These are phyloP conservation scores for Trichophyton benhamiae DNA, from an alignment of 2,329 filamentous ascomycete genomes.

Conservation along the genomic window DNA sequence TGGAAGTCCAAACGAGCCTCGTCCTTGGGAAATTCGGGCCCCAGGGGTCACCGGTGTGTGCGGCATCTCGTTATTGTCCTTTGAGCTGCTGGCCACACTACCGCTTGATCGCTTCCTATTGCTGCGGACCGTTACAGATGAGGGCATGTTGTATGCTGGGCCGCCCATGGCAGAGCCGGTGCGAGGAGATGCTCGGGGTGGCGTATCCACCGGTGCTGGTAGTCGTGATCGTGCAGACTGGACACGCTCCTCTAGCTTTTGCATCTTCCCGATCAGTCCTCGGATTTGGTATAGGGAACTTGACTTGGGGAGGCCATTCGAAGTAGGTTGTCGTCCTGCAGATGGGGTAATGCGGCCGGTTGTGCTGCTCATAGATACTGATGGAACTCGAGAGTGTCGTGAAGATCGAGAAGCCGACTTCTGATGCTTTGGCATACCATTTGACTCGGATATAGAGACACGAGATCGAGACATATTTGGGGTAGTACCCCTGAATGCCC, in stretches of 20 bases:
- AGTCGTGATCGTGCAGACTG: slow-evolving; percentile 85
- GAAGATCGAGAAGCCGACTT: slow-evolving; percentile 32
- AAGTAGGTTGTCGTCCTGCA: slow-evolving; percentile 23
- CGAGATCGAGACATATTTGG: slow-evolving; percentile 36
- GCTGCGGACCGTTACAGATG: slow-evolving; percentile 44
- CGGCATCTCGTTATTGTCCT: slow-evolving; percentile 22
- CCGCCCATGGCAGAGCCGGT: slow-evolving; percentile 39
- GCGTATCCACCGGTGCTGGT: slow-evolving; percentile 65
- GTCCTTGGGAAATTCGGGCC: slow-evolving; percentile 25
- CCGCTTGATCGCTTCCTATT: slow-evolving; percentile 32
- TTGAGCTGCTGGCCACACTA: slow-evolving; percentile 28
- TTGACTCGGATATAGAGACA: slow-evolving; percentile 37
- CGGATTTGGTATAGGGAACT: slow-evolving; percentile 85
- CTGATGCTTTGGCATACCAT: slow-evolving; percentile 41
- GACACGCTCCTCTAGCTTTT: slow-evolving; percentile 84
- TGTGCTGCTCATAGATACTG: slow-evolving; percentile 40
- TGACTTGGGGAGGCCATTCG: slow-evolving; percentile 21
- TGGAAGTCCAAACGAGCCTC: slow-evolving; percentile 38
- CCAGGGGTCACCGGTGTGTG: slow-evolving; percentile 15
- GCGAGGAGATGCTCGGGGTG: slow-evolving; percentile 69
- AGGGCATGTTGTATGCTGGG: slow-evolving; percentile 34
- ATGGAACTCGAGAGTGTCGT: slow-evolving; percentile 46
- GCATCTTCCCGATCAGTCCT: slow-evolving; percentile 90
- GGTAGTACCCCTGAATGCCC: slow-evolving; percentile 43
- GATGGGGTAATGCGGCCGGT: slow-evolving; percentile 36